Evolutionary conservation across 768 basidiomycete genomes (phyloP).

Genomic region (Holtermannia corniformis): DNA sequence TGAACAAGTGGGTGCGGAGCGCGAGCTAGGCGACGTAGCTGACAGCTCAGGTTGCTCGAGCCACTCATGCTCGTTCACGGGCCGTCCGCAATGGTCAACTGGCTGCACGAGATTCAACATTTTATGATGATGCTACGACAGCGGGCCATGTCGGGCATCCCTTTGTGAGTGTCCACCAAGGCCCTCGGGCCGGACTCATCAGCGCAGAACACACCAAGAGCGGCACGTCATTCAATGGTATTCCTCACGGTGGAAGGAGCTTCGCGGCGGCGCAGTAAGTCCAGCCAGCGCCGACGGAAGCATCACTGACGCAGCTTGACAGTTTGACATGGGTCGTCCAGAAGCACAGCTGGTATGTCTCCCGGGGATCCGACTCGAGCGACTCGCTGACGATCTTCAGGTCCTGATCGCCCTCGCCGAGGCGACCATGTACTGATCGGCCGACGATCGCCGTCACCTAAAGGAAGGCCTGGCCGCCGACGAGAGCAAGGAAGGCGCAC

Average conservation of each 20-base stretch:
- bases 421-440: constrained; percentile 21
- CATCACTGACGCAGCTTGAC: neutral
- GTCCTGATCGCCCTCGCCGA: constrained; percentile 28
- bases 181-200: neutral
- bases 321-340: constrained; percentile 37
- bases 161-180: constrained; percentile 20
- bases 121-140: constrained; percentile 28
- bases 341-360: constrained; percentile 34
- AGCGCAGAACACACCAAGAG: constrained; percentile 21
- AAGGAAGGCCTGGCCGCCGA: too few species aligned
- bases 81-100: constrained; percentile 21
- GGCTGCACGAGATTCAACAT: constrained; percentile 30
- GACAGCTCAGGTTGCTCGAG: constrained; percentile 21
- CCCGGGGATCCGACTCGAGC: neutral
- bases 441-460: too few species aligned
- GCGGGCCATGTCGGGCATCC: constrained; percentile 25
- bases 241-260: constrained; percentile 27
- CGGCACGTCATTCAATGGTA: constrained; percentile 32
- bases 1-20: constrained; percentile 27
- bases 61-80: constrained; percentile 32
- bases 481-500: too few species aligned
- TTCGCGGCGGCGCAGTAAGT: constrained; percentile 32
- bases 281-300: neutral
- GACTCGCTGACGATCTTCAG: constrained; percentile 10
- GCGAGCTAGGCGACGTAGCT: neutral